Base-by-base conservation (phyloP, 2,329 filamentous ascomycete genomes). In the Ophioceras dolichostomum region DNA sequence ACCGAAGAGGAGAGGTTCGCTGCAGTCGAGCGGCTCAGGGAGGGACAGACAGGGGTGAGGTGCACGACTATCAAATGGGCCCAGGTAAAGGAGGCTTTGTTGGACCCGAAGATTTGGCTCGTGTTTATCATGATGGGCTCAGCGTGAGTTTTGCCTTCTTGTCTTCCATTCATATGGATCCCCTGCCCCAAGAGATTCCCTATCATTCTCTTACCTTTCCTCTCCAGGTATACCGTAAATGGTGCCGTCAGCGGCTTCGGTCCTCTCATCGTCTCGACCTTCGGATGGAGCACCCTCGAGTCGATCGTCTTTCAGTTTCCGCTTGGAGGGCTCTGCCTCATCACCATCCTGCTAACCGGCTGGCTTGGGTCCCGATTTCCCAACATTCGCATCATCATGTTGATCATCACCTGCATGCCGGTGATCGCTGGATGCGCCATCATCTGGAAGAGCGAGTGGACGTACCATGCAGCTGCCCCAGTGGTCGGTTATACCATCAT, bases 241-340 rank as follows among this genome's bases (percentile, higher is more conserved):
- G 79, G 79, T 9, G 80, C 79, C 6, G 73, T 84, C 10, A 72
- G 68, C 26, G 79, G 79, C 1, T 84, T 84, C 49, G 79, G 79
- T 0, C 79, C 79, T 0, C 58, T 84, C 2, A 84, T 84, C 41
- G 78, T 85, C 1, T 76, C 69, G 1, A 83, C 79, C 0, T 84
- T 84, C 49, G 79, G 79, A 39, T 83, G 70, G 57, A 65, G 64
- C 17, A 67, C 71, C 0, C 64, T 80, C 1, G 64, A 79, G 22
- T 71, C 76, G 0, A 83, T 87, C 41, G 63, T 86, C 0, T 77
- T 81, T 50, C 82, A 87, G 47, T 85, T 87, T 41, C 83, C 83
- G 0, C 67, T 86, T 0, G 82, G 81, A 2, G 78, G 60, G 0
- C 52, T 87, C n/a, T 80, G 76, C 48, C 67, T 80, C 42, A 58